These are phyloP conservation scores for Tolypocladium tropicale DNA, from an alignment of 2,329 filamentous ascomycete genomes.

Conservation along the genomic window DNA sequence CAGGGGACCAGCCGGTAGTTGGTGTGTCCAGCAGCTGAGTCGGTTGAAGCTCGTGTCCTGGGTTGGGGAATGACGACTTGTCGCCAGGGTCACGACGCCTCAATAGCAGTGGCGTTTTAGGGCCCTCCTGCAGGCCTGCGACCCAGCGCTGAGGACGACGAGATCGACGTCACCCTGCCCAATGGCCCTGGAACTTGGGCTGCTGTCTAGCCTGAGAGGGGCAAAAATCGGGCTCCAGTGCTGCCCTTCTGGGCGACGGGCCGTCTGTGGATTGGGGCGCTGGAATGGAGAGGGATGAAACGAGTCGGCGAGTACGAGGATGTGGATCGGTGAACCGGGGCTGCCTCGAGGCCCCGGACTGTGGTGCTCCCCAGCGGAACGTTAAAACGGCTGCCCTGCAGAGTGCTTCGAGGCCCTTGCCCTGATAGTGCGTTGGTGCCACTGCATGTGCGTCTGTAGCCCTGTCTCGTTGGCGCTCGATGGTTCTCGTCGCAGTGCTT, in stretches of 20 bases:
- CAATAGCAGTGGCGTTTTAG: background rate
- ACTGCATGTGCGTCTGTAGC: background rate
- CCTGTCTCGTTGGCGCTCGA: background rate
- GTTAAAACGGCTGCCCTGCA: background rate
- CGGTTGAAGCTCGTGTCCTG: background rate
- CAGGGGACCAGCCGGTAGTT: background rate
- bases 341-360: background rate
- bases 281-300: background rate
- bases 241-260: background rate
- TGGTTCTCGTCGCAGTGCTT: background rate
- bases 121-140: background rate
- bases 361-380: background rate
- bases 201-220: background rate
- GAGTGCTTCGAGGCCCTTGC: background rate
- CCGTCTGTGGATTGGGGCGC: background rate
- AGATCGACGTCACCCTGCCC: constrained; percentile 5
- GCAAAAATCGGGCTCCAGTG: background rate
- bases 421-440: background rate
- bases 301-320: background rate
- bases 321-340: background rate
- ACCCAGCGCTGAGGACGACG: background rate
- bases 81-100: constrained; percentile 4
- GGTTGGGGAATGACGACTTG: constrained; percentile 7
- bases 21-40: background rate
- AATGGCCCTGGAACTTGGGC: background rate